Conservation (phyloP, 2,329 filamentous ascomycete species). For the Colletotrichum spinosum region DNA sequence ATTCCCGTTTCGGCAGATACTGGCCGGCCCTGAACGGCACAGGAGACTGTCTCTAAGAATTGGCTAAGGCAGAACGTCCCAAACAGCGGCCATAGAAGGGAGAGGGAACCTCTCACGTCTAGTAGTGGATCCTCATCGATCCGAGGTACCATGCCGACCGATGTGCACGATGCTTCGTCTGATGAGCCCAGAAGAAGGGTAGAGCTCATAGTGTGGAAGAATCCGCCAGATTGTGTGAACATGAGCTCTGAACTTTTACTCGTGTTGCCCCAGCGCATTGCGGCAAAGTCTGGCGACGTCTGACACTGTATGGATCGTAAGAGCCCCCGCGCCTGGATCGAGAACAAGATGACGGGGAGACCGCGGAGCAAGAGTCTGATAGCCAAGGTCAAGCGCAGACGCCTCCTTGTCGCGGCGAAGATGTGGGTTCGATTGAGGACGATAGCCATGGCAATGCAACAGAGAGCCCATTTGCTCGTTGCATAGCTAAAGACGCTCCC, state of each 20-base stretch:
- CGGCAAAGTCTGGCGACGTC: slow-evolving; percentile 78
- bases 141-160: slow-evolving; percentile 76
- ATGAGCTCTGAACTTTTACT: slow-evolving; percentile 75
- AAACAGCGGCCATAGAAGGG: slow-evolving; percentile 80
- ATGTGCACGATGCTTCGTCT: slow-evolving; percentile 80
- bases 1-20: slow-evolving; percentile 90
- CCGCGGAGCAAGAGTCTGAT: slow-evolving; percentile 77
- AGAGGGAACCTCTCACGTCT: slow-evolving; percentile 80
- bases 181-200: slow-evolving; percentile 78
- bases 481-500: slow-evolving; percentile 91
- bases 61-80: slow-evolving; percentile 79
- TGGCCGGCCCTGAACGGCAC: slow-evolving; percentile 85
- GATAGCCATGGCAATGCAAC: slow-evolving; percentile 87
- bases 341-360: slow-evolving; percentile 76
- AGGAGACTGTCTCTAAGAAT: slow-evolving; percentile 89
- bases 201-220: slow-evolving; percentile 80
- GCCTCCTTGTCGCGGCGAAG: slow-evolving; percentile 88
- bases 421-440: slow-evolving; percentile 92
- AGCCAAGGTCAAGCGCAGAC: slow-evolving; percentile 80
- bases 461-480: slow-evolving; percentile 91
- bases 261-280: slow-evolving; percentile 76
- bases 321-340: slow-evolving; percentile 75
- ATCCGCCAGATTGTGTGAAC: slow-evolving; percentile 75
- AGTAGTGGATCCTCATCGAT: slow-evolving; percentile 61
- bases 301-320: slow-evolving; percentile 93